phyloP scores from a whole-genome alignment of 257 asterid species.

The Capsicum pubescens region DNA sequence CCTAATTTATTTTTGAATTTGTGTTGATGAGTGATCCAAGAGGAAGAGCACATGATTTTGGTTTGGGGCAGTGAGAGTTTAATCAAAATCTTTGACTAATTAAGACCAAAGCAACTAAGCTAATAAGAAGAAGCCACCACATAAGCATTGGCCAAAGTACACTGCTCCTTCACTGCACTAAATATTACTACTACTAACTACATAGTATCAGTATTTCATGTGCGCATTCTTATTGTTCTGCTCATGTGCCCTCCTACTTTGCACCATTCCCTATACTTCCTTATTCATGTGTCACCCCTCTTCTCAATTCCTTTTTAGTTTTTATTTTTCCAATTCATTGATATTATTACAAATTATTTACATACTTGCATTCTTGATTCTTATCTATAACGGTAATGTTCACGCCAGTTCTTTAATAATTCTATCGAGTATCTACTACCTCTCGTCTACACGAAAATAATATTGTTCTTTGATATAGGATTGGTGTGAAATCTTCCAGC shows the following conservation, averaged over 20 bases:
- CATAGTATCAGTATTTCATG: not conserved
- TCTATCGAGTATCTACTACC: not conserved
- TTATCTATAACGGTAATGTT: not conserved
- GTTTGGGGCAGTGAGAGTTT: conserved; percentile 30
- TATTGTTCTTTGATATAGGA: not conserved
- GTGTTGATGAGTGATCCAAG: conserved; percentile 67
- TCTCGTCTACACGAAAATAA: not conserved
- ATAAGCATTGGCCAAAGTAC: conserved; percentile 23
- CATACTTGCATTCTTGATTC: not conserved
- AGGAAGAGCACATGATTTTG: conserved; percentile 58
- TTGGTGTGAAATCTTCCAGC: not conserved
- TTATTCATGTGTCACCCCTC: conserved; percentile 41
- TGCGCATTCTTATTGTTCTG: conserved; percentile 21
- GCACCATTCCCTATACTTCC: conserved; percentile 55
- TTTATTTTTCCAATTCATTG: not conserved
- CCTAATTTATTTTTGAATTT: not conserved
- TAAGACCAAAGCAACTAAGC: conserved; percentile 33
- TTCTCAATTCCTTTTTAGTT: conserved; percentile 30
- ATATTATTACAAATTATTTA: not conserved
- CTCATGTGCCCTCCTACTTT: conserved; percentile 38
- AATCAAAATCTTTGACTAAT: conserved; percentile 58
- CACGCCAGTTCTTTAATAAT: not conserved
- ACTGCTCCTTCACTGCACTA: conserved; percentile 6
- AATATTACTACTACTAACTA: not conserved
- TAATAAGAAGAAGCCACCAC: conserved; percentile 24